A percentile compares a stretch with the other conserved stretches of the same genome.
Evolutionary conservation across 352 stramenopile species (phyloP).

Genomic region (Phytophthora ramorum): DNA sequence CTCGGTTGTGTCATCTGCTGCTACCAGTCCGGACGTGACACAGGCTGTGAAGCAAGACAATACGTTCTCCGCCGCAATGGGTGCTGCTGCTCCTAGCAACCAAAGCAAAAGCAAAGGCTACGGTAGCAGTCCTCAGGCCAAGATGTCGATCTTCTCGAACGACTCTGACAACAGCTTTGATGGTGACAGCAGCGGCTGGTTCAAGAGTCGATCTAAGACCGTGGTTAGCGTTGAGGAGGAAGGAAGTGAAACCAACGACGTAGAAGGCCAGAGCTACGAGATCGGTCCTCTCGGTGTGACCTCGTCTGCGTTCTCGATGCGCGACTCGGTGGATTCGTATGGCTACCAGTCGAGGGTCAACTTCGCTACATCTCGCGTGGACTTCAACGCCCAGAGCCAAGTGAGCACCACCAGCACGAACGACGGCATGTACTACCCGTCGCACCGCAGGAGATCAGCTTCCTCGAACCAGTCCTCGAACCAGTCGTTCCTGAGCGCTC

Average conservation of each 20-base stretch:
- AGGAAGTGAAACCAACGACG: constrained; percentile 21
- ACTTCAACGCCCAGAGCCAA: constrained; percentile 40
- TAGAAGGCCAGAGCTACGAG: constrained; percentile 32
- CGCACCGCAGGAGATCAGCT: constrained; percentile 34
- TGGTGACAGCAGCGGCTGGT: constrained; percentile 50
- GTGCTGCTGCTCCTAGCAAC: constrained; percentile 10
- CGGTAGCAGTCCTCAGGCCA: constrained; percentile 37
- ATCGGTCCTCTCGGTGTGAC: constrained; percentile 33
- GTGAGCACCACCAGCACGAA: constrained; percentile 39
- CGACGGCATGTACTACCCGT: constrained; percentile 36
- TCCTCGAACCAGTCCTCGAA: constrained; percentile 64
- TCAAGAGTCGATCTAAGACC: constrained; percentile 53
- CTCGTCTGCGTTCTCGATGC: constrained; percentile 29
- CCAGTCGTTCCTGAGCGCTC: constrained; percentile 63
- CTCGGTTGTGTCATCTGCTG: constrained; percentile 33
- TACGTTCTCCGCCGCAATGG: constrained; percentile 39
- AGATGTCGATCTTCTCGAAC: constrained; percentile 60
- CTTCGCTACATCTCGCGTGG: constrained; percentile 32
- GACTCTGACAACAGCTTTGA: constrained; percentile 45
- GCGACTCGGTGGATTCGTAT: constrained; percentile 42
- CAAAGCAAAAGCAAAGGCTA: constrained; percentile 22
- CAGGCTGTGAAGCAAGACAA: constrained; percentile 25
- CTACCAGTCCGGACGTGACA: constrained; percentile 23
- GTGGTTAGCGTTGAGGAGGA: constrained; percentile 45
- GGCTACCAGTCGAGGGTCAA: constrained; percentile 27